Conservation (phyloP, 768 basidiomycete genomes). For the Naganishia vishniacii region DNA sequence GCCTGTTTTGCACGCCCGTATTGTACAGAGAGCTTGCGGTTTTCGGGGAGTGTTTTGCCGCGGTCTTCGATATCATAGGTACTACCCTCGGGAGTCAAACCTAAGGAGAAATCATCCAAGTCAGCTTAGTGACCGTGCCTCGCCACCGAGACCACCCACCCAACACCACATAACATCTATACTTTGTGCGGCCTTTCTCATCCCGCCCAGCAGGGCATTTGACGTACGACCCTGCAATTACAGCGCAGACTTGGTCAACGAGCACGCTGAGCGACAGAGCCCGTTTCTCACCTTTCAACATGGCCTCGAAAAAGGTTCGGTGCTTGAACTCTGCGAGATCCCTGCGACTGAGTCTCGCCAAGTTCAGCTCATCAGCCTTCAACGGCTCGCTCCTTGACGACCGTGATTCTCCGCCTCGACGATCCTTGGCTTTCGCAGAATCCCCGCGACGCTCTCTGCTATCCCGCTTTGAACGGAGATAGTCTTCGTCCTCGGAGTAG, state of each 20-base stretch:
- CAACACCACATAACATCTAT: conserved; percentile 73
- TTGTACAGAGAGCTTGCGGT: conserved; percentile 67
- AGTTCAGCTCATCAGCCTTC: conserved; percentile 58
- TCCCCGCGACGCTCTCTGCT: conserved; percentile 29
- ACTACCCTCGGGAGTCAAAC: conserved; percentile 32
- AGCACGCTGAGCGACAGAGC: neutral
- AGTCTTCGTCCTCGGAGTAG: conserved; percentile 21
- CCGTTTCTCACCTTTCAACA: conserved; percentile 62
- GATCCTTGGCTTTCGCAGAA: conserved; percentile 53
- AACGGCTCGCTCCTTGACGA: conserved; percentile 48
- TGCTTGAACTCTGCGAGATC: conserved; percentile 65
- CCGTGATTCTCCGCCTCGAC: conserved; percentile 50
- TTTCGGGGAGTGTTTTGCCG: conserved; percentile 49
- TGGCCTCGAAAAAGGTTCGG: conserved; percentile 80
- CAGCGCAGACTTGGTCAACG: neutral
- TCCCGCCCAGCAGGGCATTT: conserved; percentile 72
- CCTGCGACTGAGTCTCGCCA: conserved; percentile 63
- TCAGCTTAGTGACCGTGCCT: neutral
- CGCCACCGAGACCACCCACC: conserved; percentile 54
- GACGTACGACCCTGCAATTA: conserved; percentile 69
- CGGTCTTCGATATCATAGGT: conserved; percentile 41
- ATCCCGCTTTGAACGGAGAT: conserved; percentile 20
- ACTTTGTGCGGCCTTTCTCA: conserved; percentile 56
- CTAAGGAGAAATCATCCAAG: conserved; percentile 13
- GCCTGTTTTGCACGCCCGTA: conserved; percentile 63